Evolutionary conservation across 331 rosid genomes (phyloP).

Genomic region (Pyracantha coccinea): DNA sequence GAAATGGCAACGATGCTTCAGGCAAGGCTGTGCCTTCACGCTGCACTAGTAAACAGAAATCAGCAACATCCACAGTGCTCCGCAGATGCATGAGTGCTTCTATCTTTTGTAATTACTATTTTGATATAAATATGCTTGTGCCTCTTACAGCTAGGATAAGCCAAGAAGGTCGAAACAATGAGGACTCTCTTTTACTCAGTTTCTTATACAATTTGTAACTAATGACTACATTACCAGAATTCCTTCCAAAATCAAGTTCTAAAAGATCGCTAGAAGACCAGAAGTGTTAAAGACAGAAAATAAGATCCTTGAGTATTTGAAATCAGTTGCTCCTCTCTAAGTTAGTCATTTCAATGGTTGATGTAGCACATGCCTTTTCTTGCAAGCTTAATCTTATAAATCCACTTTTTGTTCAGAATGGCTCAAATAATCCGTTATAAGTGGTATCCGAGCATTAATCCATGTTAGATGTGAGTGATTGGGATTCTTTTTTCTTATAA

Average conservation of each 20-base stretch:
- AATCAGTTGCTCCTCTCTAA: background rate
- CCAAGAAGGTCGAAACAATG: background rate
- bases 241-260: background rate
- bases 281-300: no score
- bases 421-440: background rate
- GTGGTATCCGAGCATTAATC: background rate
- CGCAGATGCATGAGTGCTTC: constrained; percentile 4
- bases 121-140: background rate
- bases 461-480: background rate
- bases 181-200: background rate
- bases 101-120: background rate
- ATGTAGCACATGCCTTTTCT: background rate
- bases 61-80: constrained; percentile 7
- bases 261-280: background rate
- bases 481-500: background rate
- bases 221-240: background rate
- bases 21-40: constrained; percentile 98
- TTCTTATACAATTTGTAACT: background rate
- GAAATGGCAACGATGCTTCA: constrained; percentile 94
- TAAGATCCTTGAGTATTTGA: background rate
- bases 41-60: constrained; percentile 38
- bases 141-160: background rate
- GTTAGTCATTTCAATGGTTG: background rate
- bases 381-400: background rate
- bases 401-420: background rate